Conservation (phyloP, 2,329 filamentous ascomycete species). For the Zymoseptoria brevis region DNA sequence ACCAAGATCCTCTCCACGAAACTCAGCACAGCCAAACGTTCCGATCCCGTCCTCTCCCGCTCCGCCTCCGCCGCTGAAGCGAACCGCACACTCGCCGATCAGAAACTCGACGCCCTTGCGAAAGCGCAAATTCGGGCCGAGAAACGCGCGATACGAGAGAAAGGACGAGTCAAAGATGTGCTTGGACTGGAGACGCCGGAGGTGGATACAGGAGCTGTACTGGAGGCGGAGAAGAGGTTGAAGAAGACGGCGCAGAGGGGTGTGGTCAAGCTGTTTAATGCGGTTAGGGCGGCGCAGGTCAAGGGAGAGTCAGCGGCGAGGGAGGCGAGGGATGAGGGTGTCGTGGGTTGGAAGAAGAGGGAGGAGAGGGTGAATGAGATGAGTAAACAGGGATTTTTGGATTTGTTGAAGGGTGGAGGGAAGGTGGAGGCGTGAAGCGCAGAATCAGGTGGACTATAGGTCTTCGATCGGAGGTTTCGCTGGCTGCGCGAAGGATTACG, state of each 20-base stretch:
- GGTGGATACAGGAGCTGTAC: constrained; percentile 43
- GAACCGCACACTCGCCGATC: constrained; percentile 63
- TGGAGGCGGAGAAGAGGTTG: constrained; percentile 68
- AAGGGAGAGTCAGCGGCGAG: constrained; percentile 71
- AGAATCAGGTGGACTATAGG: no score
- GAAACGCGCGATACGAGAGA: constrained; percentile 70
- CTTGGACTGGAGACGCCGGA: constrained; percentile 53
- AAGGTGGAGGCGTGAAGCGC: constrained; percentile 27
- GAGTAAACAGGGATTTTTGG: constrained; percentile 93
- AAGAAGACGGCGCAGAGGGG: constrained; percentile 85
- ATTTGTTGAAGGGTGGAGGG: constrained; percentile 63
- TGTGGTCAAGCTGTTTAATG: constrained; percentile 95
- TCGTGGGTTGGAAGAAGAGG: constrained; percentile 70
- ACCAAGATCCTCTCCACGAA: constrained; percentile 89
- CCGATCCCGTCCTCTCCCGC: constrained; percentile 85
- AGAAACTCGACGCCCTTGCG: constrained; percentile 73
- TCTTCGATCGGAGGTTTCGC: no score
- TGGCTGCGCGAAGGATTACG: no score
- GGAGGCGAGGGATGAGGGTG: constrained; percentile 59
- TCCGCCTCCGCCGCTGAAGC: constrained; percentile 66
- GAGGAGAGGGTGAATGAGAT: constrained; percentile 91
- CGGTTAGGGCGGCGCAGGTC: constrained; percentile 84
- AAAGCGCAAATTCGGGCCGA: constrained; percentile 70
- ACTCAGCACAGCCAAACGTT: constrained; percentile 68
- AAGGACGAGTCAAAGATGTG: constrained; percentile 82